Percentiles rank a stretch among this genome's conserved stretches.
These are phyloP conservation scores for Ophiorrhiza pumila DNA, from an alignment of 257 asterid species.

Conservation along the genomic window DNA sequence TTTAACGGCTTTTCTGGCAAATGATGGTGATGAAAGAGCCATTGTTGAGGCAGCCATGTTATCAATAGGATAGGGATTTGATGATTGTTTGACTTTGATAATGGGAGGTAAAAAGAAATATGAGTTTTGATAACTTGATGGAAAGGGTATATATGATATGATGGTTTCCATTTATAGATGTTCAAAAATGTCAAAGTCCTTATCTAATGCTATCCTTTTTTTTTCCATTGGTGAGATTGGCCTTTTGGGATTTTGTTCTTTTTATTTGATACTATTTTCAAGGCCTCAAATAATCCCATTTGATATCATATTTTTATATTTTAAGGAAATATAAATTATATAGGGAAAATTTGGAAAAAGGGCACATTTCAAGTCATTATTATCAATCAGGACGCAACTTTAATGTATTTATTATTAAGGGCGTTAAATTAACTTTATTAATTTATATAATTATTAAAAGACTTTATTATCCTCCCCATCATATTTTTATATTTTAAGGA, in stretches of 20 bases:
- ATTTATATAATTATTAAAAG: too few species aligned
- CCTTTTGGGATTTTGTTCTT: neutral
- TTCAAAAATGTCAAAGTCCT: neutral
- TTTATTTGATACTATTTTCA: neutral
- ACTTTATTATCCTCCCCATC: too few species aligned
- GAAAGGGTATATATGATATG: neutral
- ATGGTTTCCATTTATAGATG: neutral
- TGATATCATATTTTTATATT: too few species aligned
- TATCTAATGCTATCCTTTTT: neutral
- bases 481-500: too few species aligned
- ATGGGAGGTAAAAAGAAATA: neutral
- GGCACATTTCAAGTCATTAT: too few species aligned
- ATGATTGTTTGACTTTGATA: neutral
- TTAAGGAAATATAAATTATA: too few species aligned
- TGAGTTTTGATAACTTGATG: neutral
- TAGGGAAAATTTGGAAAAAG: too few species aligned
- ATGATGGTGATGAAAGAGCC: constrained; percentile 57
- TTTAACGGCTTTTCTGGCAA: constrained; percentile 44
- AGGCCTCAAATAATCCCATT: neutral
- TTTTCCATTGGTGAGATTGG: constrained; percentile 1
- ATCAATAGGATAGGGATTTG: neutral
- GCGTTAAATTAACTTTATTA: too few species aligned
- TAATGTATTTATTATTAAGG: too few species aligned
- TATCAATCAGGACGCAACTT: too few species aligned
- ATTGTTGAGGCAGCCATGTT: constrained; percentile 46